These are phyloP conservation scores for Salix caprea DNA, from an alignment of 345 rosid genomes.

Conservation along the genomic window DNA sequence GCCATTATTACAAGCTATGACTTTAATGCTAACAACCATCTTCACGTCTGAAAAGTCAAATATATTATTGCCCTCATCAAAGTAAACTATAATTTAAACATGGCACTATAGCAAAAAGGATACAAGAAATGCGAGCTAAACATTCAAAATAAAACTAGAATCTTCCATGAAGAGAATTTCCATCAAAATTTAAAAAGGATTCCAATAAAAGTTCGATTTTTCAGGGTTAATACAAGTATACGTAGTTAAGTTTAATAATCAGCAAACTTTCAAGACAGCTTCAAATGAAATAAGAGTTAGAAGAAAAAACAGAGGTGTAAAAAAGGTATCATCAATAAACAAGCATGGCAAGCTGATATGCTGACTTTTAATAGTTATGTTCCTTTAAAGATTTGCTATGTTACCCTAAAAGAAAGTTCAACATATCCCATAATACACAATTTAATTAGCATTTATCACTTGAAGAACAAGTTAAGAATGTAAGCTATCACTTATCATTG, in stretches of 20 bases:
- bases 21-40: neutral
- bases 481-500: slow-evolving; percentile 11
- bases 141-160: neutral
- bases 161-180: neutral
- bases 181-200: neutral
- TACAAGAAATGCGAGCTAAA: neutral
- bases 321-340: neutral
- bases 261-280: neutral
- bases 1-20: neutral
- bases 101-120: neutral
- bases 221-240: neutral
- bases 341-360: neutral
- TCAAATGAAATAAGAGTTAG: neutral
- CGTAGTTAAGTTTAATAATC: neutral
- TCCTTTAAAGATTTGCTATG: slow-evolving; percentile 11
- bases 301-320: neutral
- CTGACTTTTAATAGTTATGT: neutral
- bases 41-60: neutral
- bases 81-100: neutral
- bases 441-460: slow-evolving; percentile 15
- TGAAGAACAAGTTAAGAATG: slow-evolving; percentile 22
- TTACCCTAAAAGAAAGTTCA: slow-evolving; percentile 1
- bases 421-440: slow-evolving; percentile 10
- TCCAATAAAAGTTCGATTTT: neutral
- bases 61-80: neutral